Evolutionary conservation across 306 rosid species (phyloP).

Genomic region (Inga leiocalycina): DNA sequence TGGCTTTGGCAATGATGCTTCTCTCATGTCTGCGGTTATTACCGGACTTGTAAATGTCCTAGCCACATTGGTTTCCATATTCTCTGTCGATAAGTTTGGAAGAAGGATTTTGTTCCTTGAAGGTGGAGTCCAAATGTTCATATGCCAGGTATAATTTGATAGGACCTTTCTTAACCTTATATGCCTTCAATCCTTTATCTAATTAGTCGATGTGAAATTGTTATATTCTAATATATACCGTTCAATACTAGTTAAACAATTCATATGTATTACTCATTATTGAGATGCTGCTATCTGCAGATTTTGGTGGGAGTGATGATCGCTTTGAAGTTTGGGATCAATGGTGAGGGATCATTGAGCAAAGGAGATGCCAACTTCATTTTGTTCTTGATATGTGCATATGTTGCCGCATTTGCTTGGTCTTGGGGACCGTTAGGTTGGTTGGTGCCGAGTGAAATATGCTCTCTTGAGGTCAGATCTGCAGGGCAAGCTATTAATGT

Average conservation of each 20-base stretch:
- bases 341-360: constrained; percentile 5
- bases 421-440: constrained; percentile 8
- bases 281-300: not conserved
- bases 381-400: constrained; percentile 8
- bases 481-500: constrained; percentile 15
- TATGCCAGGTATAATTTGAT: not conserved
- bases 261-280: not conserved
- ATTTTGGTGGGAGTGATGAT: constrained; percentile 11
- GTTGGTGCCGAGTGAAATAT: constrained; percentile 9
- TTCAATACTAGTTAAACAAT: not conserved
- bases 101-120: constrained; percentile 10
- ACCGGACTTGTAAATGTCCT: not conserved
- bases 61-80: constrained; percentile 10
- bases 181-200: not conserved
- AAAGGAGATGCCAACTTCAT: not conserved
- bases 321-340: constrained; percentile 10
- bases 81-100: constrained; percentile 2
- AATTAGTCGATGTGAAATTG: not conserved
- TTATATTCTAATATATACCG: too few species aligned
- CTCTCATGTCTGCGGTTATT: constrained; percentile 1
- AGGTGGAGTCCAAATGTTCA: constrained; percentile 1
- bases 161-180: not conserved
- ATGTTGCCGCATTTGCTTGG: constrained; percentile 14
- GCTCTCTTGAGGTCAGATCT: constrained; percentile 6
- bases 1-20: not conserved